These are phyloP conservation scores for Penicillium antarcticum DNA, from an alignment of 495 filamentous ascomycete species.

Conservation along the genomic window DNA sequence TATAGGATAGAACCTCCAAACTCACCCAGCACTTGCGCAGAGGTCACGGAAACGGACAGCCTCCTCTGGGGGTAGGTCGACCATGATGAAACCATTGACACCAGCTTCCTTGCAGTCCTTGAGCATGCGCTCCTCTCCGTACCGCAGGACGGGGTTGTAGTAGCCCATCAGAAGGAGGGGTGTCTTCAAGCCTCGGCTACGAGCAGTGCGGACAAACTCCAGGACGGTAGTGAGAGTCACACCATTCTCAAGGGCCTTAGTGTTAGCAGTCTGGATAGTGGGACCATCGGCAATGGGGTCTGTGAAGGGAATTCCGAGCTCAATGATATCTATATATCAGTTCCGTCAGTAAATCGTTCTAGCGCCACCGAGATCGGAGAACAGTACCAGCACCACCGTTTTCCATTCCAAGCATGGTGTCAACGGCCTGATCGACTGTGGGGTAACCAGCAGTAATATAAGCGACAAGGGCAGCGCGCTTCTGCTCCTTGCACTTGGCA, in stretches of 20 bases:
- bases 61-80: conserved; percentile 96
- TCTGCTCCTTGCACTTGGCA: conserved; percentile 73
- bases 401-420: conserved; percentile 85
- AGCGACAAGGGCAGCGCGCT: conserved; percentile 74
- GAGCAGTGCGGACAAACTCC: conserved; percentile 73
- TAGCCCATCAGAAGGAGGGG: conserved; percentile 97
- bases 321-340: conserved; percentile 2
- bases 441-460: conserved; percentile 97
- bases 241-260: conserved; percentile 81
- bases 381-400: conserved; percentile 82
- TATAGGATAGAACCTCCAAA: conserved; percentile 1
- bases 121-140: conserved; percentile 87
- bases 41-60: conserved; percentile 85
- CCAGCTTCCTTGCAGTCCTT: conserved; percentile 81
- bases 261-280: conserved; percentile 90
- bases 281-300: conserved; percentile 96
- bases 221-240: conserved; percentile 76
- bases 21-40: conserved; percentile 71
- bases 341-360: neutral
- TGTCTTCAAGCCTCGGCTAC: conserved; percentile 68
- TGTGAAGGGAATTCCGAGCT: conserved; percentile 81
- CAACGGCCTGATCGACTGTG: conserved; percentile 72
- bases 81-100: conserved; percentile 96
- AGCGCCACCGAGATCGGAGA: conserved; percentile 1
- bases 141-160: conserved; percentile 91